Evolutionary conservation across 2,329 filamentous ascomycete species (phyloP).

Genomic region (Fusarium nisikadoi): DNA sequence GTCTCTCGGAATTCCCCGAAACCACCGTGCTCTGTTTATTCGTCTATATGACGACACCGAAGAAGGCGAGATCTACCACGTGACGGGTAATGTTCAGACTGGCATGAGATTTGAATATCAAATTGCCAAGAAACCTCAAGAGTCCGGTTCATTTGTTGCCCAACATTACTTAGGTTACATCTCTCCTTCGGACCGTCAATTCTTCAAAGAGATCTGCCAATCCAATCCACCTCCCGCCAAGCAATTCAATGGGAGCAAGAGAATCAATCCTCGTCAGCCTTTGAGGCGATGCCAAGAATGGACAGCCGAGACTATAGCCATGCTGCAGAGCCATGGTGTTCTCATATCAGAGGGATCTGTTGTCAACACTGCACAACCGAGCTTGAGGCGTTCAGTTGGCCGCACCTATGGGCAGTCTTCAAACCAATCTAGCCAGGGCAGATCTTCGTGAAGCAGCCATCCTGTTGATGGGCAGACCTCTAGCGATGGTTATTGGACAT

Average conservation of each 20-base stretch:
- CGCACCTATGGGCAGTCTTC: not conserved
- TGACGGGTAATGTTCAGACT: not conserved
- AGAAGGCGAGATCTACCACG: not conserved
- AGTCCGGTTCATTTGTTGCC: not conserved
- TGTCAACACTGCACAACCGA: too few relatives aligned
- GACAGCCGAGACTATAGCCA: not conserved
- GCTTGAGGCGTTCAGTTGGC: not conserved
- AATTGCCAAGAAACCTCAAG: not conserved
- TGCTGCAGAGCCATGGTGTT: not conserved
- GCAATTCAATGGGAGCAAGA: not conserved
- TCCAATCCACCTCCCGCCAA: not conserved
- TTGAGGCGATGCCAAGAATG: not conserved
- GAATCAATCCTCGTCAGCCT: not conserved
- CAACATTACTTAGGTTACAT: not conserved
- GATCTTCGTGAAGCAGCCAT: not conserved
- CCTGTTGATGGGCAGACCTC: not conserved
- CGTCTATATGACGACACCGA: not conserved
- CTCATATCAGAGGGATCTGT: not conserved
- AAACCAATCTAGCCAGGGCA: not conserved
- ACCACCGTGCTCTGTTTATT: not conserved
- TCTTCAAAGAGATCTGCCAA: not conserved
- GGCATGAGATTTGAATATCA: not conserved
- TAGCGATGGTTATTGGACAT: not conserved
- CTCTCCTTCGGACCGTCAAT: not conserved
- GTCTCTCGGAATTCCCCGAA: not conserved